These are phyloP conservation scores for Lipomyces sp. DNA, from an alignment of 805 yeast species.

Conservation along the genomic window DNA sequence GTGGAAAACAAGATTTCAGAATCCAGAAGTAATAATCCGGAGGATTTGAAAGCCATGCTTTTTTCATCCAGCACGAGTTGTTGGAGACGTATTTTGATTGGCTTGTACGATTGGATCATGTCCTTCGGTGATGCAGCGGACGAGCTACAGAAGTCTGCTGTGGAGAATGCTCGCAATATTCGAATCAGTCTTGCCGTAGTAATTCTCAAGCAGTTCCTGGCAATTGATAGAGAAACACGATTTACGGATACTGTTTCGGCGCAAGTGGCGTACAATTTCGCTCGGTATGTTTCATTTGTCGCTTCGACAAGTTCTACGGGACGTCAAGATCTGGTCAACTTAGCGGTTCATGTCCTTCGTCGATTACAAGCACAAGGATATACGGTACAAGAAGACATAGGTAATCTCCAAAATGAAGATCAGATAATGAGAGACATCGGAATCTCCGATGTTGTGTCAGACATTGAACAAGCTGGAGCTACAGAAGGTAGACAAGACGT, in stretches of 20 bases:
- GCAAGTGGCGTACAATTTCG: constrained; percentile 13
- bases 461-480: neutral
- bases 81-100: constrained; percentile 17
- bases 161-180: neutral
- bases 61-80: neutral
- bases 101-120: constrained; percentile 7
- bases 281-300: constrained; percentile 5
- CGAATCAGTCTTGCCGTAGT: neutral
- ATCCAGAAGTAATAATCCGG: neutral
- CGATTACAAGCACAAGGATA: neutral
- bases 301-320: neutral
- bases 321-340: neutral
- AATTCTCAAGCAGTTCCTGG: neutral
- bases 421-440: constrained; percentile 1
- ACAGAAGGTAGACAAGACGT: neutral
- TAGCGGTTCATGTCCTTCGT: neutral
- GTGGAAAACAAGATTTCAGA: neutral
- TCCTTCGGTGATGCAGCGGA: constrained; percentile 1
- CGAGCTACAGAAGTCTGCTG: neutral
- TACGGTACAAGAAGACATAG: neutral
- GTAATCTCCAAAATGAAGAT: neutral
- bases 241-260: constrained; percentile 5
- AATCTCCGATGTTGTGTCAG: neutral
- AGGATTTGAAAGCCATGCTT: neutral
- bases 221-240: neutral